These are phyloP conservation scores for Cercis canadensis DNA, from an alignment of 306 rosid genomes.

Conservation along the genomic window DNA sequence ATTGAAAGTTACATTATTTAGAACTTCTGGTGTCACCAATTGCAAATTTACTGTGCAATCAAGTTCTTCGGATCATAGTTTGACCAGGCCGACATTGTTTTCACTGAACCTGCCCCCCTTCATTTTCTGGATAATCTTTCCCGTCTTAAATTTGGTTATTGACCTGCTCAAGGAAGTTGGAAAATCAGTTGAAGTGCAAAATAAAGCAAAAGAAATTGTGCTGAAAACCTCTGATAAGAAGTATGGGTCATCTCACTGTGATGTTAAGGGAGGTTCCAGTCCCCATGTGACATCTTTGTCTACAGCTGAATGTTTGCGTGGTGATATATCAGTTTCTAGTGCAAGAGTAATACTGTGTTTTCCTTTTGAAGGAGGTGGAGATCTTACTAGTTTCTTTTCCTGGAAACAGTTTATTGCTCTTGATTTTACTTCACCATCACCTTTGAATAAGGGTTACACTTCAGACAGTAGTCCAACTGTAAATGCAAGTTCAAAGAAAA, in stretches of 20 bases:
- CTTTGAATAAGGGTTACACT: slow-evolving; percentile 41
- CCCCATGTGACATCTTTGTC: slow-evolving; percentile 53
- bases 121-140: slow-evolving; percentile 75
- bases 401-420: slow-evolving; percentile 82
- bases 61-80: slow-evolving; percentile 55
- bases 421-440: slow-evolving; percentile 63
- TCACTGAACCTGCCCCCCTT: slow-evolving; percentile 72
- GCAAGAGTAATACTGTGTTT: slow-evolving; percentile 89
- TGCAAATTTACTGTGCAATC: slow-evolving; percentile 61
- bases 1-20: slow-evolving; percentile 67
- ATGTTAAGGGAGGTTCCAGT: slow-evolving; percentile 49
- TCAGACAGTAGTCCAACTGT: slow-evolving; percentile 46
- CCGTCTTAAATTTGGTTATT: slow-evolving; percentile 52
- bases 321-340: slow-evolving; percentile 67
- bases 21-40: slow-evolving; percentile 66
- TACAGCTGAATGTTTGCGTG: slow-evolving; percentile 55
- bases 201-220: slow-evolving; percentile 38
- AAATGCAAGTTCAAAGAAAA: slow-evolving; percentile 59
- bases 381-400: slow-evolving; percentile 47
- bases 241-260: slow-evolving; percentile 41
- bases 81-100: slow-evolving; percentile 57
- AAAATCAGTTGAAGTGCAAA: slow-evolving; percentile 49
- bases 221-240: slow-evolving; percentile 46
- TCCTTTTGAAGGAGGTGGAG: slow-evolving; percentile 58
- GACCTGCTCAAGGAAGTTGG: slow-evolving; percentile 58